Evolutionary conservation across 306 rosid genomes (phyloP).

Genomic region (Glycine tomentella): DNA sequence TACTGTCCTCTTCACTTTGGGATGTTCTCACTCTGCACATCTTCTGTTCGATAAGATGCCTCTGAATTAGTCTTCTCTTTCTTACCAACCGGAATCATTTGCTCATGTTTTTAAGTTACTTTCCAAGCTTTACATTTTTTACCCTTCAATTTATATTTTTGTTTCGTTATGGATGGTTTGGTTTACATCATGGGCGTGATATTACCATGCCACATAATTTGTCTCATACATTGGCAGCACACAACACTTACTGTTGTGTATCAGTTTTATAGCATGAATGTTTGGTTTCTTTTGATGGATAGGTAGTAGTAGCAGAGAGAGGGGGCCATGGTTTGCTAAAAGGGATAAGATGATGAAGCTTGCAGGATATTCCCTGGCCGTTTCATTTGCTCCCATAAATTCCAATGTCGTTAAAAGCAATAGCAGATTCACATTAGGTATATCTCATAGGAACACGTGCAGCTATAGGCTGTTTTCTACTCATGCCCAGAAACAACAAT

Average conservation of each 20-base stretch:
- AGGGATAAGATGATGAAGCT: slow-evolving; percentile 66
- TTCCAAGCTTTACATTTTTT: too few species aligned
- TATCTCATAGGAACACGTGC: slow-evolving; percentile 50
- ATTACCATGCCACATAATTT: too few species aligned
- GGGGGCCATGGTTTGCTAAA: slow-evolving; percentile 54
- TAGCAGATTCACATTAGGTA: slow-evolving; percentile 51
- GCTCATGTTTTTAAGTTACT: too few species aligned
- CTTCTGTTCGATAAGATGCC: too few species aligned
- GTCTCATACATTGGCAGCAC: too few species aligned
- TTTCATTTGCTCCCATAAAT: slow-evolving; percentile 60
- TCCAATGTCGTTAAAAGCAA: slow-evolving; percentile 52
- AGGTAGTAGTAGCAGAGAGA: slow-evolving; percentile 45
- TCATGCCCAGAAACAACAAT: slow-evolving; percentile 41
- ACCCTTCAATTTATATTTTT: too few species aligned
- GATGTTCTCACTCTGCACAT: too few species aligned
- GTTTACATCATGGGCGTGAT: too few species aligned
- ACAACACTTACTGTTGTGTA: neutral
- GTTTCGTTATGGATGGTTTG: too few species aligned
- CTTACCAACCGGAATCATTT: too few species aligned
- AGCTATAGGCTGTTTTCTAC: slow-evolving; percentile 48
- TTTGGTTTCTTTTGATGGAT: slow-evolving; percentile 48
- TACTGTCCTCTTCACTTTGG: too few species aligned
- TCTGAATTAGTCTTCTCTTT: too few species aligned
- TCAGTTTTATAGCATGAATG: neutral
- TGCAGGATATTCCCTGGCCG: slow-evolving; percentile 62